phyloP scores from a whole-genome alignment of 73 alveolate genomes.

The Strombidium stylifer region DNA sequence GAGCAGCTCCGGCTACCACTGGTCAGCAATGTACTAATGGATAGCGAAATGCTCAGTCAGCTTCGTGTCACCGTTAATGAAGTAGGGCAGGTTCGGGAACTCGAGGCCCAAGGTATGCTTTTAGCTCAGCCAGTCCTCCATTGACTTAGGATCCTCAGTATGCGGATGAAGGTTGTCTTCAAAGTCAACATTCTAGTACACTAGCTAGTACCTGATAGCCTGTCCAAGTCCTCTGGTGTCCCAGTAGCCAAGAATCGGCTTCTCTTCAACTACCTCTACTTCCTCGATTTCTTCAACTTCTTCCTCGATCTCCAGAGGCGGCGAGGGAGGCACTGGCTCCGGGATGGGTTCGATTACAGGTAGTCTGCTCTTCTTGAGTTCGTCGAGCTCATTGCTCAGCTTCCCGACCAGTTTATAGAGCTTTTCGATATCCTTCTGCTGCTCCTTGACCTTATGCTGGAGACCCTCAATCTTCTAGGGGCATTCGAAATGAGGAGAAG shows the following conservation, averaged over 20 bases:
- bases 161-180: constrained; percentile 22
- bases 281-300: too few relatives aligned
- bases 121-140: constrained; percentile 32
- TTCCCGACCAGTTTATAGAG: too few relatives aligned
- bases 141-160: constrained; percentile 44
- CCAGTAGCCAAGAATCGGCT: constrained; percentile 53
- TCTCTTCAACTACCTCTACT: too few relatives aligned
- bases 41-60: constrained; percentile 43
- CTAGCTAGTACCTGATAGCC: constrained; percentile 22
- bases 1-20: constrained; percentile 21
- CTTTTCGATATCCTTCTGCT: too few relatives aligned
- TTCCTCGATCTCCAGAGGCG: too few relatives aligned
- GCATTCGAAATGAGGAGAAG: too few relatives aligned
- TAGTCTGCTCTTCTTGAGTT: too few relatives aligned
- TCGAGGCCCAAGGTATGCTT: constrained; percentile 52
- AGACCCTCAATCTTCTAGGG: too few relatives aligned
- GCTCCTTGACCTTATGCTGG: too few relatives aligned
- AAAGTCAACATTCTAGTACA: constrained; percentile 24
- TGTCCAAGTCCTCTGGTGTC: constrained; percentile 58
- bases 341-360: too few relatives aligned
- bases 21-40: not conserved
- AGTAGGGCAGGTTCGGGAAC: constrained; percentile 62
- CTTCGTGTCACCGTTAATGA: constrained; percentile 54
- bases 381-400: too few relatives aligned
- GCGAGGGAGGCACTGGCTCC: too few relatives aligned